Evolutionary conservation across 176 grass and related monocot species (phyloP), one percentile per base, ranked within the genome.

Genomic region (Avena atlantica): DNA sequence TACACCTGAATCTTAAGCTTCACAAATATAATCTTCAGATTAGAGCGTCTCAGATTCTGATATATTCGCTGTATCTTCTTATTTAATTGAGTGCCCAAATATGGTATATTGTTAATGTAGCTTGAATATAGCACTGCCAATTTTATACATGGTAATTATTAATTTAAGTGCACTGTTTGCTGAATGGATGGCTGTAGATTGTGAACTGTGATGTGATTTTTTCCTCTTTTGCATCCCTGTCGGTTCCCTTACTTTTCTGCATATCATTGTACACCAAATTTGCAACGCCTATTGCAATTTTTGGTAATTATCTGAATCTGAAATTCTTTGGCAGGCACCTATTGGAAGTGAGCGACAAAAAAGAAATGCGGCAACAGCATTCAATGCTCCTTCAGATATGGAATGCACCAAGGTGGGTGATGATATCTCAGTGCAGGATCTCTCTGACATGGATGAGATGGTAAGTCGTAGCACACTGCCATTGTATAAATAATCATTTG

Each of bases 271-370:
- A 5, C 40, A 81, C 50, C 25, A 1, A 50, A 20, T 16, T 31
- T 6, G 24, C 29, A 31, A 31, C 29, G 29, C 29, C 29, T 31
- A 31, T 31, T 31, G 29, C 29, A 31, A 31, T 31, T 31, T 31
- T 2, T 31, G 29, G 29, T 31, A 31, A 31, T 31, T 31, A 31
- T 31, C 29, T 31, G 29, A 31, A 31, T 31, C 29, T 31, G 29
- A 31, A 31, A 53, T 66, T 57, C 13, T 10, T 55, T 83, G 56
- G 7, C 75, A 92, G 91, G 90, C 85, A 58, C 83, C 93, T 20
- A 88, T 90, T 87, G 92, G 69, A 86, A 89, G 84, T 82, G 93
- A 95, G 76, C 90, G 91, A 61, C 87, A 79, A 74, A 94, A 93
- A 74, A 65, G 83, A 64, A 91, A 83, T 47, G 81, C 86, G 6